Evolutionary conservation across 2,329 filamentous ascomycete species (phyloP).

Genomic region (Cytospora piceae): DNA sequence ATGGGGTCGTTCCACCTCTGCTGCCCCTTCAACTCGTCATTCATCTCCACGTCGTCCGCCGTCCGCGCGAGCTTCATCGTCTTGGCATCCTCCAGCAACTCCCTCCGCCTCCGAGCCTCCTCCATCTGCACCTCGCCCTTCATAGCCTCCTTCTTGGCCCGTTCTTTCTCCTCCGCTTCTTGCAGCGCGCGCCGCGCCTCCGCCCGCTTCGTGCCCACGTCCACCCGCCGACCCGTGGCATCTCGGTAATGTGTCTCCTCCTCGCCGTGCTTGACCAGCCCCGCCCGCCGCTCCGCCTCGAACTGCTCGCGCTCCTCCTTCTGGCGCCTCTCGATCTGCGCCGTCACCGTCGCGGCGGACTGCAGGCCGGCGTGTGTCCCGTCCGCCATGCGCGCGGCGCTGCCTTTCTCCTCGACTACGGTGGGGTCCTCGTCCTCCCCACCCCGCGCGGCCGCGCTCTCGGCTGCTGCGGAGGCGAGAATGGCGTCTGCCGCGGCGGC

Average conservation of each 20-base stretch:
- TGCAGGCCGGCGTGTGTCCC: conserved; percentile 88
- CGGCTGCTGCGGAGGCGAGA: conserved; percentile 71
- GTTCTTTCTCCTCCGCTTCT: conserved; percentile 74
- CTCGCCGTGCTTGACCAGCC: conserved; percentile 47
- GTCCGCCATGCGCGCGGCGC: conserved; percentile 71
- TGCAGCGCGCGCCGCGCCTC: conserved; percentile 70
- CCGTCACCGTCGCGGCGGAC: conserved; percentile 76
- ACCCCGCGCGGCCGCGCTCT: conserved; percentile 57
- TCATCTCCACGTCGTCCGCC: conserved; percentile 85
- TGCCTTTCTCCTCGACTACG: conserved; percentile 46
- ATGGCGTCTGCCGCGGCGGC: conserved; percentile 78
- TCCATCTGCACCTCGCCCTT: conserved; percentile 81
- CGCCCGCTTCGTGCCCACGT: conserved; percentile 86
- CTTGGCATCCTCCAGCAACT: conserved; percentile 77
- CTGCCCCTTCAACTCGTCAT: conserved; percentile 75
- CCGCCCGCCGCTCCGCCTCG: conserved; percentile 38
- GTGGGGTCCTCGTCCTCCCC: conserved; percentile 56
- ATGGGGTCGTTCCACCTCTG: conserved; percentile 95
- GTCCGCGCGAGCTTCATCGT: conserved; percentile 78
- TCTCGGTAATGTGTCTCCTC: conserved; percentile 91
- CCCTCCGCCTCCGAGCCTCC: conserved; percentile 65
- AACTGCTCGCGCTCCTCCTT: conserved; percentile 40
- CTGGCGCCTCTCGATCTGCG: conserved; percentile 64
- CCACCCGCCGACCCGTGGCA: conserved; percentile 91
- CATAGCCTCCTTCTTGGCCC: conserved; percentile 68